Base-by-base conservation (phyloP, 2,329 filamentous ascomycete genomes). In the Alternaria viburni region DNA sequence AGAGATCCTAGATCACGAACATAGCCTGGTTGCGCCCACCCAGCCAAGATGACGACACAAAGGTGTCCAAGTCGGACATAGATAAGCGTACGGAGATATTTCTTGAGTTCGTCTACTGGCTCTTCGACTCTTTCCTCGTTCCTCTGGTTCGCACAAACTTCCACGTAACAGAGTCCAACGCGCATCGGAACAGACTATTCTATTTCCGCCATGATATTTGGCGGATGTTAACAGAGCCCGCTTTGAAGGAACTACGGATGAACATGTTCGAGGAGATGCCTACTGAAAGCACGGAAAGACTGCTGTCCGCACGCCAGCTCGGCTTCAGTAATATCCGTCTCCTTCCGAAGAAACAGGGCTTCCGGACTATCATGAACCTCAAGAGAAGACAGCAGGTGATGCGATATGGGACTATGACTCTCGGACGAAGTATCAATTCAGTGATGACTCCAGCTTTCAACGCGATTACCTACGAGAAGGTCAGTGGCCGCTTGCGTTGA, bases 151-250 rank as follows among this genome's bases (percentile, higher is more conserved):
- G 92, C 32, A 89, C 88, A 66, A 94, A 96, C 73, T 99, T 99
- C 74, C 95, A 98, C 75, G 92, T 97, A 41, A 99, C 96, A 0
- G 96, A 99, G 78, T 96, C 93, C 0, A 93, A 89, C 66, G 84
- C 85, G 1, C 89, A 97, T 74, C 89, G 91, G 15, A 93, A 96
- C 71, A 88, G 89, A 26, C 82, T 98, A 1, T 97, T 97, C 79
- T 99, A 93, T 81, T 98, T 97, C 76, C 91, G 95, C 5, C 96
- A 99, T 68, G 96, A 99, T 78, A 85, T 96, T 10, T 99, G 96
- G 96, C 88, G 87, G 54, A 86, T 86, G 44, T 80, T 98, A 32
- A 88, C 90, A 2, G 90, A 94, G 70, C 91, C 93, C 7, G 88
- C 90, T 0, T 83, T 97, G 75, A 79, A 84, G 1, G 81, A 82